Conservation (phyloP, 2,329 filamentous ascomycete genomes). For the Fonsecaea monophora region DNA sequence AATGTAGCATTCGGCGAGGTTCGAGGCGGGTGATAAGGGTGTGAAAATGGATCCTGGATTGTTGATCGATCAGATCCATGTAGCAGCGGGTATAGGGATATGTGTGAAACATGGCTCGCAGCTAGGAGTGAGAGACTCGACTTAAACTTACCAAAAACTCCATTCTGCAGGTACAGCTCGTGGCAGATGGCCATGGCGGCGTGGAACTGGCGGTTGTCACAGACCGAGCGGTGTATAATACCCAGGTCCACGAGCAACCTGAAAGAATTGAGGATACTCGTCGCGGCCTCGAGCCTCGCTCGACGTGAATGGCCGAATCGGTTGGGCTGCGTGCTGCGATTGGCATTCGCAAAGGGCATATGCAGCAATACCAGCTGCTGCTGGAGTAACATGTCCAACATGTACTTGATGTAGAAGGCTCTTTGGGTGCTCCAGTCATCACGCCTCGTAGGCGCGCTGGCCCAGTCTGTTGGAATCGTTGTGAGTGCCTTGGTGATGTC, state of each 20-base stretch:
- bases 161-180: constrained; percentile 13
- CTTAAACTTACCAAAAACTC: neutral
- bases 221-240: constrained; percentile 17
- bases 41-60: constrained; percentile 5
- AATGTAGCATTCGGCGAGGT: constrained; percentile 18
- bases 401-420: neutral
- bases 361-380: constrained; percentile 43
- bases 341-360: constrained; percentile 39
- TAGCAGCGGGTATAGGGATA: too few species aligned
- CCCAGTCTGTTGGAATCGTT: constrained; percentile 64
- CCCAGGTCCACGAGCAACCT: constrained; percentile 31
- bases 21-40: constrained; percentile 35
- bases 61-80: neutral
- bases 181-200: constrained; percentile 25
- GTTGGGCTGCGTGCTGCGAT: constrained; percentile 7
- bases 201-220: constrained; percentile 20
- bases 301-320: constrained; percentile 39
- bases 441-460: constrained; percentile 57
- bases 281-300: constrained; percentile 36
- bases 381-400: constrained; percentile 36
- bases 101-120: too few species aligned
- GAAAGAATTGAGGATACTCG: constrained; percentile 25
- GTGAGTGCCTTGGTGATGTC: constrained; percentile 40
- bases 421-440: neutral
- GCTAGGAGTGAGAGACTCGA: too few species aligned